Percentiles rank a stretch among this genome's conserved stretches.
These are phyloP conservation scores for Leishmania amazonensis DNA, from an alignment of 208 protist species.

Conservation along the genomic window DNA sequence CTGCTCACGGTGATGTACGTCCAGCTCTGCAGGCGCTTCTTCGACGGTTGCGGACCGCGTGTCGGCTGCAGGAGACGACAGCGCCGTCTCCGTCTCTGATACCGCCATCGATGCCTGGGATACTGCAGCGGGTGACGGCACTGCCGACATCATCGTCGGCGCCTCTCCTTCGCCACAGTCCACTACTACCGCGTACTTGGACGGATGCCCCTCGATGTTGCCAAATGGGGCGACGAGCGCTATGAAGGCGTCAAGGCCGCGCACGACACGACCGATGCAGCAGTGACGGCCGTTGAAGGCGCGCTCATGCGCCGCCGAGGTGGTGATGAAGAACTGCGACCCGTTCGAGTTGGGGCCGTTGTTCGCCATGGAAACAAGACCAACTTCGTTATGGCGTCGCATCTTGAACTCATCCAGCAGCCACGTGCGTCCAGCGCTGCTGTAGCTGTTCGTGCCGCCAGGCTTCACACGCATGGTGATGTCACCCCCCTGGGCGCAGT, in stretches of 20 bases:
- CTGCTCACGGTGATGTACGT: background rate
- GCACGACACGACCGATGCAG: conserved; percentile 66
- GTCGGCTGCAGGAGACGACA: background rate
- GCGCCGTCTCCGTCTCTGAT: background rate
- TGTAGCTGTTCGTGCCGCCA: conserved; percentile 82
- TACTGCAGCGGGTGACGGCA: background rate
- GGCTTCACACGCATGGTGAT: conserved; percentile 92
- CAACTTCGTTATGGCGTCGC: conserved; percentile 83
- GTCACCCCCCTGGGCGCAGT: conserved; percentile 96
- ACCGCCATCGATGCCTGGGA: conserved; percentile 3
- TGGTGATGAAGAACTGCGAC: conserved; percentile 95
- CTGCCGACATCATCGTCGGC: conserved; percentile 13
- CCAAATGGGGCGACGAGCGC: conserved; percentile 62
- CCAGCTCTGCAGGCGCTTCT: background rate
- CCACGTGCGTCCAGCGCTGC: conserved; percentile 80
- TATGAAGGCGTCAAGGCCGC: conserved; percentile 63
- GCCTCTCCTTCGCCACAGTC: conserved; percentile 69
- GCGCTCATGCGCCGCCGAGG: conserved; percentile 51
- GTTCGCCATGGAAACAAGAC: conserved; percentile 92
- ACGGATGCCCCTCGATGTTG: conserved; percentile 66
- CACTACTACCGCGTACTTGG: conserved; percentile 69
- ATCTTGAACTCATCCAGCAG: conserved; percentile 95
- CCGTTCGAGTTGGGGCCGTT: conserved; percentile 93
- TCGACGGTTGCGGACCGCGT: background rate
- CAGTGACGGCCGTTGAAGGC: conserved; percentile 71